Base-by-base conservation (phyloP, 768 basidiomycete genomes). In the Chiua virens region DNA sequence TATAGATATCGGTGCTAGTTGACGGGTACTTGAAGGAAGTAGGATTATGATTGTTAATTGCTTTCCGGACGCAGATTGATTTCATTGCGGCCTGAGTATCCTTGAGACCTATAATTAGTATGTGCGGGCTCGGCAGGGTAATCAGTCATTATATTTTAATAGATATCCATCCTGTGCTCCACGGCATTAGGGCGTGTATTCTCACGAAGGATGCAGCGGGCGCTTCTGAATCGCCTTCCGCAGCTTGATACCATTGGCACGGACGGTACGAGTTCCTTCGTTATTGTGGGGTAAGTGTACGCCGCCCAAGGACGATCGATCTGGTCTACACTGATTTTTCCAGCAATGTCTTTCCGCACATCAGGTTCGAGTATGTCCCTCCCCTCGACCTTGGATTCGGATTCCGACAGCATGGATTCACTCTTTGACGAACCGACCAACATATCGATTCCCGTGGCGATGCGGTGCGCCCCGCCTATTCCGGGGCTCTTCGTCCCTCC, bases 401-500 rank as follows among this genome's bases (percentile, higher is more conserved):
- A 64, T 22, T 53, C 62, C 34, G 62, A 68, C 25, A 61, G 53
- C 7, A 51, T 63, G 18, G 66, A 82, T 57, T 82, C 82, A 6
- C 67, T 83, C 25, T 82, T 82, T 55, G 82, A 83, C 46, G 79
- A 76, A 49, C 63, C 67, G 17, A 50, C 54, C 23, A 42, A 52
- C 22, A 17, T 40, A 3, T 46, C 53, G 6, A 53, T 60, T 15
- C 56, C 62, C 4, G 44, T 52, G 59, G 64, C 70, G 43, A 50
- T 51, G 28, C 73, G 74, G 20, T 66, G 59, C 14, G 72, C 72
- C 0, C 85, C 86, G 9, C 74, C 78, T 9, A 86, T 89, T 41
- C 79, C 78, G 1, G 88, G 88, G 0, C 76, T 90, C 3, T 85
- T 78, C 68, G 81, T 77, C 30, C 82, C 85, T 5, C 64, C 75